A percentile compares a stretch with the other conserved stretches of the same genome.
These are phyloP conservation scores for Acanthamoeba castellanii DNA, from an alignment of 208 protist genomes.

Conservation along the genomic window DNA sequence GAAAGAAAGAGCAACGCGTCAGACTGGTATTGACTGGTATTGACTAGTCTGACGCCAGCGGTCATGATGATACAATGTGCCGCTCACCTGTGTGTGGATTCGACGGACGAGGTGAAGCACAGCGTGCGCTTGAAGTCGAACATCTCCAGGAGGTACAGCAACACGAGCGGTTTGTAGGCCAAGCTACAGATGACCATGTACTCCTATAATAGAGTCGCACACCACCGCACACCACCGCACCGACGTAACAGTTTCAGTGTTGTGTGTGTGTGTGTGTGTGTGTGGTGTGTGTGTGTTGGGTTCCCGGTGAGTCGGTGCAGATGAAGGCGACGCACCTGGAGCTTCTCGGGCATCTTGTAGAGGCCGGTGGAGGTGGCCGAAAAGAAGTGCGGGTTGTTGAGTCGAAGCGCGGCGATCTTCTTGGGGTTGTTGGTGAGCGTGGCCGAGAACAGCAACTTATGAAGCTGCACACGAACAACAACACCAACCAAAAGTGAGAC, in stretches of 20 bases:
- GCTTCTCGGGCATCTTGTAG: constrained; percentile 82
- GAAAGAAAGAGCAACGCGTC: not conserved
- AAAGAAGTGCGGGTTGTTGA: constrained; percentile 86
- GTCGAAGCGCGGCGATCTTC: constrained; percentile 87
- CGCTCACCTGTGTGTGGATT: constrained; percentile 78
- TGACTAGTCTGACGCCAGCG: too few species aligned
- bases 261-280: not conserved
- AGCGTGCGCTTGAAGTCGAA: constrained; percentile 73
- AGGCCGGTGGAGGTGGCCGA: constrained; percentile 69
- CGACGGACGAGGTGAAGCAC: constrained; percentile 85
- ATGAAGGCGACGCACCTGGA: constrained; percentile 80
- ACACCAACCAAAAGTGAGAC: not conserved
- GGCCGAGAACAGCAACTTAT: constrained; percentile 91
- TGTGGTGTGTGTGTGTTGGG: too few species aligned
- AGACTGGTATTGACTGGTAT: too few species aligned
- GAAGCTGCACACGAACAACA: constrained; percentile 67
- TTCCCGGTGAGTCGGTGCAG: not conserved
- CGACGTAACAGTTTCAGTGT: not conserved
- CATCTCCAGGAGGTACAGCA: constrained; percentile 55
- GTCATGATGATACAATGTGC: too few species aligned
- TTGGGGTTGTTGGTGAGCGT: constrained; percentile 90
- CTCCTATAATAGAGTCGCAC: constrained; percentile 32
- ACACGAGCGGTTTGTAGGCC: constrained; percentile 77
- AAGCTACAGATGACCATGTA: constrained; percentile 79
- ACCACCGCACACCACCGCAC: too few species aligned